Evolutionary conservation across 1,284 basidiomycete species (phyloP).

Genomic region (Microbotryum lychnidis-dioicae): DNA sequence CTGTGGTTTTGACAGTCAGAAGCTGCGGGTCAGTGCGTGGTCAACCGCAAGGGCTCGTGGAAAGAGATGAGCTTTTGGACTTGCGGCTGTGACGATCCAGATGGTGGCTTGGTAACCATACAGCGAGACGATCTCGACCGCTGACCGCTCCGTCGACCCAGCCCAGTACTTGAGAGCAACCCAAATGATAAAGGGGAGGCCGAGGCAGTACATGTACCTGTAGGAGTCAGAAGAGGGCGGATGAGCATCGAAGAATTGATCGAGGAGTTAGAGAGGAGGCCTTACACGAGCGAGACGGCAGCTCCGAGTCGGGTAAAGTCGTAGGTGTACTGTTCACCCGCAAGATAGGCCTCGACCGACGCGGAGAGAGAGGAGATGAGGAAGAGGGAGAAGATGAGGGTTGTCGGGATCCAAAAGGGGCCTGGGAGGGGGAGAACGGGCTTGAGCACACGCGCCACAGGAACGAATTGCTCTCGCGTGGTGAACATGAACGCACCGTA

Average conservation of each 20-base stretch:
- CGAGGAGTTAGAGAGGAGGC: neutral
- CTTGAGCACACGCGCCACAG: neutral
- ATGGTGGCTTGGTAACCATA: conserved; percentile 44
- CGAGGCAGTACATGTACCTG: conserved; percentile 70
- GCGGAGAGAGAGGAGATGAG: conserved; percentile 80
- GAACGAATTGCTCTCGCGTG: neutral
- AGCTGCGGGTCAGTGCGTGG: neutral
- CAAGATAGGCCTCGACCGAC: conserved; percentile 71
- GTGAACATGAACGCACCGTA: conserved; percentile 39
- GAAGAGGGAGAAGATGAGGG: conserved; percentile 81
- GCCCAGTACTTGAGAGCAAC: conserved; percentile 62
- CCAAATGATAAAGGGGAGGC: conserved; percentile 69
- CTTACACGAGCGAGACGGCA: conserved; percentile 61
- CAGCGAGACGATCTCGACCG: conserved; percentile 55
- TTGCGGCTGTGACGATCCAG: conserved; percentile 60
- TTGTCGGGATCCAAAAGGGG: conserved; percentile 91
- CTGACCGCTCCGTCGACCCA: conserved; percentile 73
- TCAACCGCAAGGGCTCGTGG: neutral
- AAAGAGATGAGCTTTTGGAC: neutral
- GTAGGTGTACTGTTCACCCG: conserved; percentile 58
- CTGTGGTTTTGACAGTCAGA: conserved; percentile 3
- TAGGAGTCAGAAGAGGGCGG: conserved; percentile 60
- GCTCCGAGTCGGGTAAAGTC: conserved; percentile 75
- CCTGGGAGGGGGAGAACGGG: conserved; percentile 43
- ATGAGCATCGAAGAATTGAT: neutral